Conservation (phyloP, 176 grass and related monocot species). For the Otatea glauca region DNA sequence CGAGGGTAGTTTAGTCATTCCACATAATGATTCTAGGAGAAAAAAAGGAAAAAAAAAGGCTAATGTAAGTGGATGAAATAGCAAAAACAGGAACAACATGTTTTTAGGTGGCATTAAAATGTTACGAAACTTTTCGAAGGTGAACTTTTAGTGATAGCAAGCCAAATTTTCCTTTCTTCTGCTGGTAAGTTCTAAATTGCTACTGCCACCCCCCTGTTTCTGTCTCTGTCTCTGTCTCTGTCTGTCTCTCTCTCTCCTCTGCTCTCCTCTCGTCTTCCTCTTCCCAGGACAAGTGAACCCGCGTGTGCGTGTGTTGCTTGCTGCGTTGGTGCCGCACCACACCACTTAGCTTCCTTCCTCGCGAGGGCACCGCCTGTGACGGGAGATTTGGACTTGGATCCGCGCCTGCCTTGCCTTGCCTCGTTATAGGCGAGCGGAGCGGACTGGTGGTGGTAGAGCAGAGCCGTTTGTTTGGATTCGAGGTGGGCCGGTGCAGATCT, state of each 20-base stretch:
- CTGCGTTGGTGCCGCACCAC: background rate
- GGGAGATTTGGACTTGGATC: constrained; percentile 34
- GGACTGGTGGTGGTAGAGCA: background rate
- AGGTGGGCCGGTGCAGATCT: constrained; percentile 49
- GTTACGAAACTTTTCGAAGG: too few relatives aligned
- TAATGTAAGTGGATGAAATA: too few relatives aligned
- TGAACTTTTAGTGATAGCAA: too few relatives aligned
- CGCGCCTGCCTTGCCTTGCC: background rate
- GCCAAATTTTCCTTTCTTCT: background rate
- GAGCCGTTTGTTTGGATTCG: background rate
- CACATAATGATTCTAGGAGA: too few relatives aligned
- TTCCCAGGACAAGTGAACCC: background rate
- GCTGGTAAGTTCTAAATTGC: background rate
- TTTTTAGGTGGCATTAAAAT: too few relatives aligned
- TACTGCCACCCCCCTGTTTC: background rate
- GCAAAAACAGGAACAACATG: too few relatives aligned
- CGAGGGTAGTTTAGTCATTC: too few relatives aligned
- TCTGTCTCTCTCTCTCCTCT: background rate
- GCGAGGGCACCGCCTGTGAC: constrained; percentile 3
- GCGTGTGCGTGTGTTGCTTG: background rate
- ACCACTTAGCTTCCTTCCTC: background rate
- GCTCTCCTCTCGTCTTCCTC: too few relatives aligned
- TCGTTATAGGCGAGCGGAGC: background rate
- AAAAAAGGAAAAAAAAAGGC: too few relatives aligned
- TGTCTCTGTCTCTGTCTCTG: background rate